These are phyloP conservation scores for Chaetomiaceae sp. DNA, from an alignment of 2,329 filamentous ascomycete genomes.

Conservation along the genomic window DNA sequence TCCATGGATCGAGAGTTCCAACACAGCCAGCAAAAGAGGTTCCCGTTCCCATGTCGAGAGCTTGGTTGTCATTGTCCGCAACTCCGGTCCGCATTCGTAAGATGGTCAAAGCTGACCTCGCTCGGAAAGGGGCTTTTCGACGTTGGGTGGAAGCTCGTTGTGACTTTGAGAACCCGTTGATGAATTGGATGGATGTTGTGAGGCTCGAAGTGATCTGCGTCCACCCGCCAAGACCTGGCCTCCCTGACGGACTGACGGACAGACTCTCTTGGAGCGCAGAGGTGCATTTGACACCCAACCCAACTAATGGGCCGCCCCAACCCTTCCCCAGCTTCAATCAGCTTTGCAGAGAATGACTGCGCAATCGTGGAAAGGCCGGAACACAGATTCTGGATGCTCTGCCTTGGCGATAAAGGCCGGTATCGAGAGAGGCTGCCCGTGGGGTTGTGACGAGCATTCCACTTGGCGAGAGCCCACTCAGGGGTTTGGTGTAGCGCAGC, in stretches of 20 bases:
- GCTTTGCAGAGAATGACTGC: background rate
- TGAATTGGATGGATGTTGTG: background rate
- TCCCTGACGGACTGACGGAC: background rate
- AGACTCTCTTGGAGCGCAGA: background rate
- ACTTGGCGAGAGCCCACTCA: background rate
- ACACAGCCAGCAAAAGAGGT: background rate
- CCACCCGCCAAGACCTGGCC: background rate
- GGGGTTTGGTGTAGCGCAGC: constrained; percentile 7
- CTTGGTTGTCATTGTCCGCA: background rate
- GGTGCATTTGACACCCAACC: background rate
- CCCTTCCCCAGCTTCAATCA: background rate
- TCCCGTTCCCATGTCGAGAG: background rate
- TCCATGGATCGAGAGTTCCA: background rate
- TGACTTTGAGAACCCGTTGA: background rate
- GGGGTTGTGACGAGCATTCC: background rate
- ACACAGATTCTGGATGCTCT: background rate
- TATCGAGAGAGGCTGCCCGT: background rate
- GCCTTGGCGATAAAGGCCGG: background rate
- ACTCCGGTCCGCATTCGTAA: background rate
- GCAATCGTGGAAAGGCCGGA: background rate
- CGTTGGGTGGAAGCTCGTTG: background rate
- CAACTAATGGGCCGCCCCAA: no score
- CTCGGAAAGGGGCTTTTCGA: background rate
- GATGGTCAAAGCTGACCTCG: constrained; percentile 3
- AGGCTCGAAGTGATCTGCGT: constrained; percentile 11